Evolutionary conservation across 2,329 filamentous ascomycete species (phyloP).

Genomic region (Epicoccum sorghinum): DNA sequence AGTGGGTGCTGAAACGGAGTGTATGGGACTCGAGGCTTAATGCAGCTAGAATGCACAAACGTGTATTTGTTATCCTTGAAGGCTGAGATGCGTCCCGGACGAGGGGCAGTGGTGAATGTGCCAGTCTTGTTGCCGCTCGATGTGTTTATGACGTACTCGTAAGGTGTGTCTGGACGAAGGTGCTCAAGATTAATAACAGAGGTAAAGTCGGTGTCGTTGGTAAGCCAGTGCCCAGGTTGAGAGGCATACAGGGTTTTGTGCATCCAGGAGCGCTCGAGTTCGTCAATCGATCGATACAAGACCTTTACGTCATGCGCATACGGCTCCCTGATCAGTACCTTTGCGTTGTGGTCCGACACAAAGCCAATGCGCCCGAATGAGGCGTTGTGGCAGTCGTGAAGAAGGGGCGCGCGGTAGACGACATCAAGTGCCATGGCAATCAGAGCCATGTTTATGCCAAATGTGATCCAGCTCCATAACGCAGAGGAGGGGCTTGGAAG

Average conservation of each 20-base stretch:
- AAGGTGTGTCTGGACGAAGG: slow-evolving; percentile 72
- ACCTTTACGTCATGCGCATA: slow-evolving; percentile 68
- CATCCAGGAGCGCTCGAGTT: slow-evolving; percentile 37
- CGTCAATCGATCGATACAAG: slow-evolving; percentile 40
- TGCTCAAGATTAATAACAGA: slow-evolving; percentile 70
- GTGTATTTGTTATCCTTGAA: slow-evolving; percentile 75
- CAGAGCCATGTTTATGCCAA: slow-evolving; percentile 73
- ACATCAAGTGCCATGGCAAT: slow-evolving; percentile 76
- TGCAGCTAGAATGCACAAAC: slow-evolving; percentile 91
- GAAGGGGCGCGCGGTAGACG: slow-evolving; percentile 72
- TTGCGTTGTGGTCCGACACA: slow-evolving; percentile 80
- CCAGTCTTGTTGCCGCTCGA: slow-evolving; percentile 84
- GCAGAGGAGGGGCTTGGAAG: slow-evolving; percentile 74
- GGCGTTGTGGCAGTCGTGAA: slow-evolving; percentile 74
- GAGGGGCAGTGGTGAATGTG: slow-evolving; percentile 78
- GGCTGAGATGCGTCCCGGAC: slow-evolving; percentile 65
- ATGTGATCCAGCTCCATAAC: slow-evolving; percentile 69
- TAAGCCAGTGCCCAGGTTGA: slow-evolving; percentile 58
- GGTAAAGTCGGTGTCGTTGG: slow-evolving; percentile 83
- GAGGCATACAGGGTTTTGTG: slow-evolving; percentile 38
- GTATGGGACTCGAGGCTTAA: slow-evolving; percentile 91
- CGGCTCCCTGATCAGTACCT: slow-evolving; percentile 83
- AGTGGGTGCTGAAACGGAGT: slow-evolving; percentile 82
- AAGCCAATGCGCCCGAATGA: slow-evolving; percentile 89
- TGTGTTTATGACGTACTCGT: slow-evolving; percentile 73